Conservation (phyloP, 139 green algal genomes). For the Pleodorina starrii region DNA sequence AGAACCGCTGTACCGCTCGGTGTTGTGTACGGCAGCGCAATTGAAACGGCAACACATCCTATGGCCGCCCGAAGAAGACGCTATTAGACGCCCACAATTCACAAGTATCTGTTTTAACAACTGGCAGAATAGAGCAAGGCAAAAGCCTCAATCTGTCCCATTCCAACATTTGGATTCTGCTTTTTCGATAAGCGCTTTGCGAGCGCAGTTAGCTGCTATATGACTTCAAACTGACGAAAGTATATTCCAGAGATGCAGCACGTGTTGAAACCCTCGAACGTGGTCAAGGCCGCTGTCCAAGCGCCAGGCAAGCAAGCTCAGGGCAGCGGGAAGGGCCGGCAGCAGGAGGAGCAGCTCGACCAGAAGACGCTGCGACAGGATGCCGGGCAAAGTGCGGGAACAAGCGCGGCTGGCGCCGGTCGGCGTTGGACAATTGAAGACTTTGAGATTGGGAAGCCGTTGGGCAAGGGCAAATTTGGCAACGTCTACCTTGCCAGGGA, state of each 20-base stretch:
- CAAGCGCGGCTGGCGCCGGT: conserved; percentile 4
- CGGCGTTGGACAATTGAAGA: conserved; percentile 89
- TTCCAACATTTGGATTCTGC: not conserved
- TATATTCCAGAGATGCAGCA: not conserved
- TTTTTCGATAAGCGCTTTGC: not conserved
- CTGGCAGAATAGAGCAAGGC: no score
- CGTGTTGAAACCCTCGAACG: not conserved
- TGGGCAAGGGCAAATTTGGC: conserved; percentile 98
- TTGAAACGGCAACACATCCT: no score
- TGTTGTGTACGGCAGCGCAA: no score
- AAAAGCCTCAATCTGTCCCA: not conserved
- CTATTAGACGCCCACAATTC: no score
- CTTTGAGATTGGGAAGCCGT: conserved; percentile 97
- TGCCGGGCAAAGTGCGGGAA: not conserved
- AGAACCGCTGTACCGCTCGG: no score
- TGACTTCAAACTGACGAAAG: not conserved
- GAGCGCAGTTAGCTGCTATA: not conserved
- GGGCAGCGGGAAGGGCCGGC: not conserved
- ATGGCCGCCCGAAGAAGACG: no score
- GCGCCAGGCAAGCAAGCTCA: not conserved
- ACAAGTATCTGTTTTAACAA: no score
- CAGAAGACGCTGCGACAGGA: not conserved
- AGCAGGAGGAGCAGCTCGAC: conserved; percentile 2
- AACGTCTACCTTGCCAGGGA: conserved; percentile 99
- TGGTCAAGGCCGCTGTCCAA: conserved; percentile 17